Conservation (phyloP, 2,329 filamentous ascomycete genomes). For the Didymella sp. region DNA sequence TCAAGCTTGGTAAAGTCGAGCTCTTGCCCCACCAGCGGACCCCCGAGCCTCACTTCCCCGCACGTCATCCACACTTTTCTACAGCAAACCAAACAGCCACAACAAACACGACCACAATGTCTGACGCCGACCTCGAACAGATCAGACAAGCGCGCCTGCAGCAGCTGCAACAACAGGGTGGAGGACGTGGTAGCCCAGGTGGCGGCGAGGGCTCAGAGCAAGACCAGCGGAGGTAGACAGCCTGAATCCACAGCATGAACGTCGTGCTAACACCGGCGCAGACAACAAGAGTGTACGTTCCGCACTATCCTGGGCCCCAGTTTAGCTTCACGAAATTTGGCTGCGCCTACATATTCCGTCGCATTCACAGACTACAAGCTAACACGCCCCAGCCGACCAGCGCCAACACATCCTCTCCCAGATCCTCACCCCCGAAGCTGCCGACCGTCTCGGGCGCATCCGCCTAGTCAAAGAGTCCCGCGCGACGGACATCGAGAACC, state of each 20-base stretch:
- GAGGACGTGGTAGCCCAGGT: constrained; percentile 50
- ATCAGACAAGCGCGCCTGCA: constrained; percentile 91
- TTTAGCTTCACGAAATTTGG: too few species aligned
- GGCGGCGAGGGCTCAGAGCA: constrained; percentile 60
- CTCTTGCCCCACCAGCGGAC: constrained; percentile 14
- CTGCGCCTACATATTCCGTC: too few species aligned
- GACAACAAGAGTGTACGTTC: constrained; percentile 32
- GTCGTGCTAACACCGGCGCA: constrained; percentile 6
- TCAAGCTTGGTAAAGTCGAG: not conserved
- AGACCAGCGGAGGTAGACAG: constrained; percentile 55
- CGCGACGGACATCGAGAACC: constrained; percentile 88
- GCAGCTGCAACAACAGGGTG: constrained; percentile 81
- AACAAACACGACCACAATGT: constrained; percentile 55
- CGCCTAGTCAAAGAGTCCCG: constrained; percentile 93
- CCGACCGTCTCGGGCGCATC: constrained; percentile 91
- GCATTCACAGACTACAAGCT: constrained; percentile 38
- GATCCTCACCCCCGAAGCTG: constrained; percentile 92
- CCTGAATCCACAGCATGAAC: constrained; percentile 19
- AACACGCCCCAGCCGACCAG: constrained; percentile 65
- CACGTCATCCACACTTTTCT: constrained; percentile 14
- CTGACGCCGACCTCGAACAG: constrained; percentile 74
- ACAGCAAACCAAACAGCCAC: constrained; percentile 1
- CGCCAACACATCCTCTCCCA: constrained; percentile 81
- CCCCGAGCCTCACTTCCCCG: constrained; percentile 15
- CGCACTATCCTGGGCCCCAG: too few species aligned